Percentiles rank a stretch among this genome's conserved stretches.
phyloP scores from a whole-genome alignment of 257 asterid genomes.

The Lycium barbarum region DNA sequence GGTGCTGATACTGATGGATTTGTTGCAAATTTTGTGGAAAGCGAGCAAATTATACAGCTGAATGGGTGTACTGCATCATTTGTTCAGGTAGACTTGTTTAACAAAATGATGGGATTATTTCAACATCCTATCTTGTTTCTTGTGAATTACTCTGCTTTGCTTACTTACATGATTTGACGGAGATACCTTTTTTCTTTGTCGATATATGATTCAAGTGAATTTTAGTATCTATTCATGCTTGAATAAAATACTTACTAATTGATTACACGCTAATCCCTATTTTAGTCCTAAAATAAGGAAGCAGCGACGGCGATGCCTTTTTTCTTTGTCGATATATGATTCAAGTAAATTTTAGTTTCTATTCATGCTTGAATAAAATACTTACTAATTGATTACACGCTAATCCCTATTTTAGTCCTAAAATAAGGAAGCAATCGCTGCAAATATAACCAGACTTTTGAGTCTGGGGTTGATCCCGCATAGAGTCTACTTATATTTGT shows the following conservation, averaged over 20 bases:
- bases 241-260: not conserved
- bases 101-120: constrained; percentile 1
- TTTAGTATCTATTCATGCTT: not conserved
- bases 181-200: not conserved
- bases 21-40: constrained; percentile 96
- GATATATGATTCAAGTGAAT: not conserved
- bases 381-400: not conserved
- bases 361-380: not conserved
- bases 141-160: not conserved
- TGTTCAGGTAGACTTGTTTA: constrained; percentile 62
- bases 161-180: not conserved
- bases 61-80: constrained; percentile 83
- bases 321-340: not conserved
- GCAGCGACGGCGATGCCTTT: not conserved
- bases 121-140: not conserved
- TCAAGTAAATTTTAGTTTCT: not conserved
- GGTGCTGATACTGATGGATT: constrained; percentile 98
- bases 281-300: not conserved
- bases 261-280: not conserved
- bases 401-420: not conserved
- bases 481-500: not conserved
- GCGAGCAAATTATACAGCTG: constrained; percentile 80
- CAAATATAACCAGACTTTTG: not conserved
- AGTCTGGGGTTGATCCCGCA: not conserved
- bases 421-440: not conserved